Evolutionary conservation across 2,329 filamentous ascomycete species (phyloP).

Genomic region (Trichoderma simmonsii): DNA sequence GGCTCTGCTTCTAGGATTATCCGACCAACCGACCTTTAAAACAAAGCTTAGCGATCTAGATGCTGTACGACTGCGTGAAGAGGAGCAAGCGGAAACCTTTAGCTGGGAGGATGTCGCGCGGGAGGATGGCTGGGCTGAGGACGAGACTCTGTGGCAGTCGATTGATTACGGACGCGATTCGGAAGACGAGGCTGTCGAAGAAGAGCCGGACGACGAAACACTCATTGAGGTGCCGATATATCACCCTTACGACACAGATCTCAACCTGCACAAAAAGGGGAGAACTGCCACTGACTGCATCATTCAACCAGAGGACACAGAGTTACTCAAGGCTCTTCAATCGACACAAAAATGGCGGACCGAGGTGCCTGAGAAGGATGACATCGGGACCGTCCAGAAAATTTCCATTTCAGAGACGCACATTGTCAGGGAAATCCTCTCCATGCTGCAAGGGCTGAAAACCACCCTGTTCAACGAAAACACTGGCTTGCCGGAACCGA

Average conservation of each 20-base stretch:
- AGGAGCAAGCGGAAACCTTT: slow-evolving; percentile 48
- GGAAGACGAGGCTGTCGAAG: slow-evolving; percentile 43
- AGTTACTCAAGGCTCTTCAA: slow-evolving; percentile 31
- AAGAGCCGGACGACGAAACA: slow-evolving; percentile 35
- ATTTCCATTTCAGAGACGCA: slow-evolving; percentile 66
- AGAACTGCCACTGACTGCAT: slow-evolving; percentile 34
- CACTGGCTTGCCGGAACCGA: slow-evolving; percentile 37
- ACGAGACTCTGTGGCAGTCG: slow-evolving; percentile 67
- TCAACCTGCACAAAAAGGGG: slow-evolving; percentile 14
- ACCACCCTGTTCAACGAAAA: slow-evolving; percentile 63
- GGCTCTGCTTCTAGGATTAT: slow-evolving; percentile 74
- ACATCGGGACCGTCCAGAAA: slow-evolving; percentile 36
- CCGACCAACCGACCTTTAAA: slow-evolving; percentile 73
- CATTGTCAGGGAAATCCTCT: slow-evolving; percentile 71
- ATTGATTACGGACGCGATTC: slow-evolving; percentile 68
- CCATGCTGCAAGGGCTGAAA: slow-evolving; percentile 78
- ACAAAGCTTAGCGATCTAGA: slow-evolving; percentile 64
- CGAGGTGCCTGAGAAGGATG: slow-evolving; percentile 35
- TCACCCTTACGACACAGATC: slow-evolving; percentile 30
- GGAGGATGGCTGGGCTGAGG: slow-evolving; percentile 69
- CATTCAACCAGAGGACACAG: slow-evolving; percentile 33
- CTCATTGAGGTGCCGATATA: slow-evolving; percentile 35
- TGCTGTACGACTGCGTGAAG: slow-evolving; percentile 41
- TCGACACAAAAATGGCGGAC: slow-evolving; percentile 37
- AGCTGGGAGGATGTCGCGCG: slow-evolving; percentile 77